Base-by-base conservation (phyloP, 768 basidiomycete genomes). In the Suillus paluster region DNA sequence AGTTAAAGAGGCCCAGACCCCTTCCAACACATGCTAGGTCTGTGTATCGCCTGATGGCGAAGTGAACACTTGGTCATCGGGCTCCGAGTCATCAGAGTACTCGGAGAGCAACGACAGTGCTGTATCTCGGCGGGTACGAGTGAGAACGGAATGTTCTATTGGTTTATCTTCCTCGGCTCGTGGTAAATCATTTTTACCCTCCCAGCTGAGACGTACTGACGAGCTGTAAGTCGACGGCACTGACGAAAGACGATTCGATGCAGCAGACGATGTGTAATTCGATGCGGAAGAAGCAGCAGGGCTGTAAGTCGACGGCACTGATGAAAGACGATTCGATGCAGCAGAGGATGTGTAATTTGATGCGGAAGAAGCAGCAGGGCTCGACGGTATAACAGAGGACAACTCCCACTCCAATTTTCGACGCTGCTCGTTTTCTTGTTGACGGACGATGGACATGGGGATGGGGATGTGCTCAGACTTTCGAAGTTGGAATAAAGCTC, bases 401-500 rank as follows among this genome's bases (percentile, higher is more conserved):
- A 19, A n/a, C 49, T 30, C 27, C 30, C 11, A 1, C 30, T 30
- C 27, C 27, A 11, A n/a, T 14, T 50, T 27, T 10, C 49, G 49
- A 19, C 19, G 49, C 49, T 50, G 27, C 17, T 30, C 49, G 5
- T 50, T 30, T 50, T 30, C 49, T 30, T 27, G 49, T 19, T 50
- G 19, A 19, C 11, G 19, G 19, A 50, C 5, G 19, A 50, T 30
- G 27, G 49, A 50, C 17, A 3, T n/a, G 27, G 49, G 49, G 17
- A 50, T 19, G 2, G 49, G 49, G 49, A 50, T 50, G 19, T 50
- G 19, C 11, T 30, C 5, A n/a, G 49, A 50, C 30, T 11, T 50
- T 10, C 49, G 19, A 50, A 50, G 49, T 19, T 50, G 49, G 49
- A 50, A 50, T 33, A 50, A 50, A 5, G 49, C 49, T 10, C 49